Base-by-base conservation (phyloP, 179 eudicot genomes). In the Beta macrorhiza region DNA sequence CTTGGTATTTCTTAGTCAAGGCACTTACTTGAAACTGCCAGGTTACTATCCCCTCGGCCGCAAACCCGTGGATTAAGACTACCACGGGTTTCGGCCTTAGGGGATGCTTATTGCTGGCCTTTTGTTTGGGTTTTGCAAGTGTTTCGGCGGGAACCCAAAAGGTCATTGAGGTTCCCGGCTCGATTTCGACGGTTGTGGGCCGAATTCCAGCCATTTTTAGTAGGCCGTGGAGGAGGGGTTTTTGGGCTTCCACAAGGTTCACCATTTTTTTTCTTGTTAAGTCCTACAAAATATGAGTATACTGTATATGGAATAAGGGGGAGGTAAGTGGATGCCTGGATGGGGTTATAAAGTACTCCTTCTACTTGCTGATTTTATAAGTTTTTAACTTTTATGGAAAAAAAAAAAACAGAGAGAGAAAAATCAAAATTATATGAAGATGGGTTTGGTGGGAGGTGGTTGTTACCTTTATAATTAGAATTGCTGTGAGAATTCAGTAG, bases 11-110 rank as follows among this genome's bases (percentile, higher is more conserved):
- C 49, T 96, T 96, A 0, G 98, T 81, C 1, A 96, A 85, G 1
- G 93, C 81, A 0, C 97, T 92, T 0, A 93, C 79, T 84, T 96
- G 98, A 82, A 94, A 96, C 79, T 90, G 96, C 99, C 99, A 96
- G 10, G 99, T 96, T 7, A 90, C 94, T 47, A 94, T 83, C 62
- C 97, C 99, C 73, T 94, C 99, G 8, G 90, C 90, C 1, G 99
- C 96, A 67, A 96, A 96, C 83, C 99, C 99, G 56, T 96, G 99
- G 85, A 94, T 75, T 65, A 96, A 90, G 3, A 96, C 91, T 0
- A 96, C 91, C 10, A 82, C 92, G 0, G 99, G 99, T 49, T 95
- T 95, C 5, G 79, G 86, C 67, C 82, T 84, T 14, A 78, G 72
- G 52, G 80, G 83, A 7, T 75, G 70, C 61, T 74, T 78, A 16